Evolutionary conservation across 2,329 filamentous ascomycete species (phyloP), one percentile per base, ranked within the genome.

Genomic region (Coniochaeta sp.): DNA sequence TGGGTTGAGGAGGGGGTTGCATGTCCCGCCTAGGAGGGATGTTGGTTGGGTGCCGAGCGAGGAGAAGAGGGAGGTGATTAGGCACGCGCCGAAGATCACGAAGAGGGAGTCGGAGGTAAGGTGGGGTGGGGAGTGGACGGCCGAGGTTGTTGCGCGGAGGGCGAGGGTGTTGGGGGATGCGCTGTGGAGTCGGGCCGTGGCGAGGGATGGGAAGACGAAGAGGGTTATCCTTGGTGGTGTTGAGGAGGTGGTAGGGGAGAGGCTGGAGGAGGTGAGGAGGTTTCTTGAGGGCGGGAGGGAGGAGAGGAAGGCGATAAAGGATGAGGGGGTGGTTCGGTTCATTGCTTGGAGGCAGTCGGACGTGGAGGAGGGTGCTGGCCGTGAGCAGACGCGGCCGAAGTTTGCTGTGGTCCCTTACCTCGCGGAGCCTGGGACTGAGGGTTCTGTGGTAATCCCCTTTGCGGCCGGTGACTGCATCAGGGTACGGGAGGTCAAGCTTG

Each of bases 81-180:
- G 51, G 24, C 78, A 86, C 60, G 92, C 92, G 1, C 80, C 82
- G 1, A 96, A 96, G 63, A 81, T 96, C 54, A 80, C 69, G 1
- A 79, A 85, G 51, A 68, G 75, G 6, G 82, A 92, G 59, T 71
- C 74, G 2, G 77, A 82, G 53, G 68, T 95, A 7, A 69, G 83
- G 55, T 89, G 85, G 77, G 42, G 40, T 1, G 45, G 57, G 1
- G 65, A 61, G 3, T 82, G 81, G 74, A 70, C 70, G 1, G 69
- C 74, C n/a, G 67, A 72, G 3, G 74, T 81, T 1, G 75, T 91
- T 14, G 63, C 70, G 6, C 72, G 77, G 5, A 75, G 79, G 5
- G 71, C 79, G 49, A 74, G 77, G 8, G 83, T 85, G 0, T 70
- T 92, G 13, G 84, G 83, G 0, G 45, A 48, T 22, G 71, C 81